A percentile compares a stretch with the other conserved stretches of the same genome.
Conservation (phyloP, 192 early-diverging fungal genomes). For the Thamnidium elegans region DNA sequence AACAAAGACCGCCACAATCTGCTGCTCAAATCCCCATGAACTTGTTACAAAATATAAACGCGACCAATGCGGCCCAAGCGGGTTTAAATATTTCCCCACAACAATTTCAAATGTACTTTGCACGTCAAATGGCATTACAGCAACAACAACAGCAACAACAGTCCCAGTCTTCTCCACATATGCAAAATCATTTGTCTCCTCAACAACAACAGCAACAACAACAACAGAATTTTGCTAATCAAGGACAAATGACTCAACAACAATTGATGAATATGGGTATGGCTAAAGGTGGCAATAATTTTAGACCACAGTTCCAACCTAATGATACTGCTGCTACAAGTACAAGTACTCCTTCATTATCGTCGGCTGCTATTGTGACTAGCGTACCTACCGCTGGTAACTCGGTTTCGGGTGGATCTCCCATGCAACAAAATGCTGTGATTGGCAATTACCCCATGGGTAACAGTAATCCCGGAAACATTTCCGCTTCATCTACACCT, state of each 20-base stretch:
- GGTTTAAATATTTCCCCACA: conserved; percentile 17
- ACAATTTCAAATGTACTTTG: conserved; percentile 27
- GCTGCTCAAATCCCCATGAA: conserved; percentile 10
- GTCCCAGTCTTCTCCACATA: conserved; percentile 9
- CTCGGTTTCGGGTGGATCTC: too few relatives aligned
- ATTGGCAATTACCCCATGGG: too few relatives aligned
- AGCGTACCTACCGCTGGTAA: too few relatives aligned
- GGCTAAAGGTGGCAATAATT: conserved; percentile 1
- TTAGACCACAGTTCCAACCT: neutral
- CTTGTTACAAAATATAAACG: conserved; percentile 15
- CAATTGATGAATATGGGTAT: conserved; percentile 16
- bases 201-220: conserved; percentile 7
- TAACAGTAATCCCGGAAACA: too few relatives aligned
- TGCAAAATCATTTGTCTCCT: neutral
- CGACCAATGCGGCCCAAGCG: neutral
- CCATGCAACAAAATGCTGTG: too few relatives aligned
- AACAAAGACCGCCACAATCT: conserved; percentile 5
- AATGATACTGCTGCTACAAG: neutral
- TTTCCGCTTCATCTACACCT: too few relatives aligned
- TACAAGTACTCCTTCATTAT: too few relatives aligned
- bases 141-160: conserved; percentile 28
- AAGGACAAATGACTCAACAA: neutral
- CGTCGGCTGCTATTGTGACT: too few relatives aligned
- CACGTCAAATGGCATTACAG: conserved; percentile 30
- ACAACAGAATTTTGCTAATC: neutral